Percentiles rank a stretch among this genome's conserved stretches.
Conservation (phyloP, 805 yeast species). For the Ogataea paraovalis region DNA sequence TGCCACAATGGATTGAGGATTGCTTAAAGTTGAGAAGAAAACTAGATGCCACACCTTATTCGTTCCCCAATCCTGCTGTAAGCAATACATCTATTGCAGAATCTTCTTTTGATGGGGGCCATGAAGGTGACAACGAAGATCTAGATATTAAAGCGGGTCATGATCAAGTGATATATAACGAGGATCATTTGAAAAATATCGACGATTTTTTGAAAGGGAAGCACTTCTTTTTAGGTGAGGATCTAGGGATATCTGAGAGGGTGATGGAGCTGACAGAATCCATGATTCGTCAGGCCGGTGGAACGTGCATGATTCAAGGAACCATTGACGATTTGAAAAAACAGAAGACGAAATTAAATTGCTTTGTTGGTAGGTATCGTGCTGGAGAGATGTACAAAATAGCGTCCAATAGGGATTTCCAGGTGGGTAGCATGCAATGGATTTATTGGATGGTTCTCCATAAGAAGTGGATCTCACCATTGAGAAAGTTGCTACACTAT, state of each 20-base stretch:
- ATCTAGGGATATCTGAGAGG: constrained; percentile 49
- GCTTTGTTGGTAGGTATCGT: constrained; percentile 61
- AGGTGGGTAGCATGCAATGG: constrained; percentile 74
- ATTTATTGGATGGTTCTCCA: constrained; percentile 60
- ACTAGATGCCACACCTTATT: constrained; percentile 51
- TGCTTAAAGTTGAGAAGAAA: constrained; percentile 52
- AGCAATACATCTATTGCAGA: constrained; percentile 8
- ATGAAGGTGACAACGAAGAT: constrained; percentile 8
- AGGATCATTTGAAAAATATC: not conserved
- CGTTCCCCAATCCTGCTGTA: constrained; percentile 36
- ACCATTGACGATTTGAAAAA: not conserved
- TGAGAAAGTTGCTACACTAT: constrained; percentile 52
- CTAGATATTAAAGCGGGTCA: constrained; percentile 10
- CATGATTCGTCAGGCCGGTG: constrained; percentile 53
- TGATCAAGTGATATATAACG: constrained; percentile 3
- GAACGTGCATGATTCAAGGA: constrained; percentile 33
- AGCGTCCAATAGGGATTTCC: constrained; percentile 38
- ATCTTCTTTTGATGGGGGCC: constrained; percentile 7
- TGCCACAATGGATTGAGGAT: constrained; percentile 77
- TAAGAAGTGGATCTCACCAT: constrained; percentile 53
- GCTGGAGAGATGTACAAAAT: constrained; percentile 50
- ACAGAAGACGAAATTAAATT: constrained; percentile 30
- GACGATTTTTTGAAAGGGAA: constrained; percentile 38
- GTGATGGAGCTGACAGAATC: constrained; percentile 36
- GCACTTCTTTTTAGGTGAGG: constrained; percentile 48